Conservation (phyloP, 257 asterid species). For the Striga asiatica region DNA sequence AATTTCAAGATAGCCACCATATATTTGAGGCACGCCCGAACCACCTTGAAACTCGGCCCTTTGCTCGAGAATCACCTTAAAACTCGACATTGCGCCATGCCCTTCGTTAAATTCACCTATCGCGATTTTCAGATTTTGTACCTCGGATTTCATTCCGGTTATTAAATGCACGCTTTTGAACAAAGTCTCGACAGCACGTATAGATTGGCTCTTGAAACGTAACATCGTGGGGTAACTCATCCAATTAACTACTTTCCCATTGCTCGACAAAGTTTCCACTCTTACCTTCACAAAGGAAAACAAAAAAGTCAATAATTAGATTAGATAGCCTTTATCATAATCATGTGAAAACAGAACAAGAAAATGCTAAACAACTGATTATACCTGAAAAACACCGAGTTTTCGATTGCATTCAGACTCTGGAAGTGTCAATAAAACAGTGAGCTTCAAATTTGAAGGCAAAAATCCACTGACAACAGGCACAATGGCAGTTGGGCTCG, state of each 20-base stretch:
- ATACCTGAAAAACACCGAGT: conserved; percentile 68
- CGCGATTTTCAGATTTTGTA: conserved; percentile 29
- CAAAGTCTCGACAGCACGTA: conserved; percentile 26
- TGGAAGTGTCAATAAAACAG: conserved; percentile 44
- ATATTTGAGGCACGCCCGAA: conserved; percentile 47
- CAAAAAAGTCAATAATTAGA: no score
- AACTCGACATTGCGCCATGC: conserved; percentile 22
- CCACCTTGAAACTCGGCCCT: conserved; percentile 42
- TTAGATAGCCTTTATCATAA: no score
- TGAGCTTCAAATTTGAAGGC: conserved; percentile 34
- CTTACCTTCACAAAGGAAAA: conserved; percentile 47
- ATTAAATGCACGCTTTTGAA: conserved; percentile 37
- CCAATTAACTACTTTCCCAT: conserved; percentile 25
- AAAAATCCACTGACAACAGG: conserved; percentile 19
- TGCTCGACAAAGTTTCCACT: conserved; percentile 35
- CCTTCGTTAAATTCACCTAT: conserved; percentile 30
- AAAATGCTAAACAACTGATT: background rate
- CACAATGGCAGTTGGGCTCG: conserved; percentile 44
- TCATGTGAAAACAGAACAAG: no score
- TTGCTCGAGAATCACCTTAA: conserved; percentile 37
- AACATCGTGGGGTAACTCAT: conserved; percentile 49
- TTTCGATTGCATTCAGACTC: conserved; percentile 53
- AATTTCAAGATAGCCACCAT: conserved; percentile 29
- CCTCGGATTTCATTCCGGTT: conserved; percentile 42
- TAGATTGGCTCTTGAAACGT: conserved; percentile 36